Conservation (phyloP, 176 grass and related monocot genomes). For the Saccharum spontaneum region DNA sequence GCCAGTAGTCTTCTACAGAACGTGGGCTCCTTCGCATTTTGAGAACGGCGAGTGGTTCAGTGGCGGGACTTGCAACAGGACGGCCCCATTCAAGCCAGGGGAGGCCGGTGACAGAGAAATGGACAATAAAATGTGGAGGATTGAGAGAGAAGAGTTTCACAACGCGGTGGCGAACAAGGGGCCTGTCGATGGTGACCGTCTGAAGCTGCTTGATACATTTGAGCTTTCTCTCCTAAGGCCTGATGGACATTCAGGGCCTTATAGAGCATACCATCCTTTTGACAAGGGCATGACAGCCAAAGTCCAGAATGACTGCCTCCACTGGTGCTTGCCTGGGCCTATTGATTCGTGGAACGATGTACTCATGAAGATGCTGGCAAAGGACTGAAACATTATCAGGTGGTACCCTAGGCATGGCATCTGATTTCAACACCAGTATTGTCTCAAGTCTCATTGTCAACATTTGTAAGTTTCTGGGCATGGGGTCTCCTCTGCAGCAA, state of each 20-base stretch:
- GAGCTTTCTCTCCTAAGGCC: slow-evolving; percentile 73
- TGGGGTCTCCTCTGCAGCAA: not conserved
- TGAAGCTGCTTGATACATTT: slow-evolving; percentile 76
- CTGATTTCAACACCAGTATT: not conserved
- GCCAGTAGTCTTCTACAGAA: slow-evolving; percentile 67
- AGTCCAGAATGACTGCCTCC: slow-evolving; percentile 84
- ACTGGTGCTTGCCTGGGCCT: slow-evolving; percentile 89
- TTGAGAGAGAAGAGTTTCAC: slow-evolving; percentile 73
- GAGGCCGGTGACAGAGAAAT: slow-evolving; percentile 37
- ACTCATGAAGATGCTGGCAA: slow-evolving; percentile 59
- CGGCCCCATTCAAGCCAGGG: slow-evolving; percentile 52
- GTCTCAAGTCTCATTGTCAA: not conserved
- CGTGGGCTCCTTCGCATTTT: slow-evolving; percentile 81
- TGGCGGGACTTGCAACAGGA: slow-evolving; percentile 71
- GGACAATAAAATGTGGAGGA: slow-evolving; percentile 60
- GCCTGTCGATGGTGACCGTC: not conserved
- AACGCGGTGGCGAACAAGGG: slow-evolving; percentile 2
- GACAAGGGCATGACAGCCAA: slow-evolving; percentile 5
- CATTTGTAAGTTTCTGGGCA: not conserved
- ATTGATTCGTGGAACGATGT: slow-evolving; percentile 88
- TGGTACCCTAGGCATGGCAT: not conserved
- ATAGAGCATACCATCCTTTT: slow-evolving; percentile 67
- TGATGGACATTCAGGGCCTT: slow-evolving; percentile 76
- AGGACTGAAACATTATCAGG: not conserved
- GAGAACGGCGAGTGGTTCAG: slow-evolving; percentile 78